These are phyloP conservation scores for Pythium sp. DNA, from an alignment of 352 stramenopile species.

Conservation along the genomic window DNA sequence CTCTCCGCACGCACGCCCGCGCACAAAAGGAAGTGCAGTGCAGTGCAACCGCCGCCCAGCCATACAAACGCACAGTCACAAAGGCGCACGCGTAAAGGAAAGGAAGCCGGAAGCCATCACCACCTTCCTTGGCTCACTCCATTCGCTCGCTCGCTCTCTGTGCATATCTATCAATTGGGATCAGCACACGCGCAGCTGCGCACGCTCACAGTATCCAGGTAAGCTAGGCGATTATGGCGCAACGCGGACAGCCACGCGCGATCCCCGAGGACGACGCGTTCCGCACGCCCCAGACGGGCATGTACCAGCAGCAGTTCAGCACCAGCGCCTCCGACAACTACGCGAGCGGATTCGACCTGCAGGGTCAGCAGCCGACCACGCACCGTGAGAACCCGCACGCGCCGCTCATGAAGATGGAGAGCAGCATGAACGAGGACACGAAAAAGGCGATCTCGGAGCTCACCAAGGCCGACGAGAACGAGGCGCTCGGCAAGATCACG, in stretches of 20 bases:
- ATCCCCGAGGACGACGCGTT: conserved; percentile 27
- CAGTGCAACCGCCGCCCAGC: background rate
- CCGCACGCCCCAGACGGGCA: conserved; percentile 13
- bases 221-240: background rate
- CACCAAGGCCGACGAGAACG: conserved; percentile 49
- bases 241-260: conserved; percentile 4
- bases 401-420: conserved; percentile 17
- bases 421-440: conserved; percentile 26
- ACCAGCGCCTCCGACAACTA: background rate
- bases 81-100: background rate
- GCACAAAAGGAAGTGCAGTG: background rate
- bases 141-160: background rate
- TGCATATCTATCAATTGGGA: background rate
- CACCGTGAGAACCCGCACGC: background rate
- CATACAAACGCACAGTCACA: conserved; percentile 6
- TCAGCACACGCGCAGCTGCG: background rate
- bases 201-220: background rate
- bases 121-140: background rate
- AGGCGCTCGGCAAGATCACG: conserved; percentile 59
- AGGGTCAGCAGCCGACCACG: conserved; percentile 3
- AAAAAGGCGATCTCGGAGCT: conserved; percentile 68
- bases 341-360: conserved; percentile 3
- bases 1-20: background rate
- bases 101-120: background rate
- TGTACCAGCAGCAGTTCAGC: conserved; percentile 16